Percentiles rank a stretch among this genome's conserved stretches.
Conservation (phyloP, 441 rosid genomes). For the Adansonia madagascariensis region DNA sequence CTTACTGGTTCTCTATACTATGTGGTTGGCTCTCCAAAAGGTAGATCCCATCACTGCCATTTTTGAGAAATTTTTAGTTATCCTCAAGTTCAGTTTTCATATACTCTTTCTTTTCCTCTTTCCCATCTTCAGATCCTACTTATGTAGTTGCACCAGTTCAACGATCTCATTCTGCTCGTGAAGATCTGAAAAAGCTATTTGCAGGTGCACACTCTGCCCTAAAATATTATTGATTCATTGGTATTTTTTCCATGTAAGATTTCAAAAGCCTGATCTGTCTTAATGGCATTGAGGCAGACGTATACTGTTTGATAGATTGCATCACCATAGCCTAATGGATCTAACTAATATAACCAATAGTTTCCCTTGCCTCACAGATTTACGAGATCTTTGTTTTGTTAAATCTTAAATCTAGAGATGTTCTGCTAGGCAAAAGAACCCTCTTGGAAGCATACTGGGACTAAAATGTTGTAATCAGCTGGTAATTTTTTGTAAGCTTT, state of each 20-base stretch:
- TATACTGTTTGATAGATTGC: neutral
- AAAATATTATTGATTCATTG: neutral
- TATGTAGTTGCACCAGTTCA: conserved; percentile 79
- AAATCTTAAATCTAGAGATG: neutral
- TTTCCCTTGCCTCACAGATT: neutral
- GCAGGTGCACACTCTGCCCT: conserved; percentile 52
- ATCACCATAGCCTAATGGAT: neutral
- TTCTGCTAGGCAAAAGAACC: neutral
- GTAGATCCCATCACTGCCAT: conserved; percentile 33
- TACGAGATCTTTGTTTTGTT: neutral
- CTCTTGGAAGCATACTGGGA: neutral
- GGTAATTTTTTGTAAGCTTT: neutral
- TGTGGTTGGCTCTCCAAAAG: conserved; percentile 84
- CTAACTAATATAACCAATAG: neutral
- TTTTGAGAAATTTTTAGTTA: neutral
- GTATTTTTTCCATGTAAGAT: neutral
- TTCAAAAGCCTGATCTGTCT: neutral
- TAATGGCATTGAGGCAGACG: neutral
- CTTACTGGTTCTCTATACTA: conserved; percentile 85
- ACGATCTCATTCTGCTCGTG: conserved; percentile 62
- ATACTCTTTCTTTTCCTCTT: conserved; percentile 11
- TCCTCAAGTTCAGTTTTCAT: neutral
- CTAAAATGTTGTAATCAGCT: neutral
- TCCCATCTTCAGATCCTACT: conserved; percentile 65
- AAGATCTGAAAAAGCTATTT: conserved; percentile 79